Percentiles rank a stretch among this genome's conserved stretches.
Evolutionary conservation across 108 stramenopile species (phyloP).

Genomic region (Stephanodiscus triporus): DNA sequence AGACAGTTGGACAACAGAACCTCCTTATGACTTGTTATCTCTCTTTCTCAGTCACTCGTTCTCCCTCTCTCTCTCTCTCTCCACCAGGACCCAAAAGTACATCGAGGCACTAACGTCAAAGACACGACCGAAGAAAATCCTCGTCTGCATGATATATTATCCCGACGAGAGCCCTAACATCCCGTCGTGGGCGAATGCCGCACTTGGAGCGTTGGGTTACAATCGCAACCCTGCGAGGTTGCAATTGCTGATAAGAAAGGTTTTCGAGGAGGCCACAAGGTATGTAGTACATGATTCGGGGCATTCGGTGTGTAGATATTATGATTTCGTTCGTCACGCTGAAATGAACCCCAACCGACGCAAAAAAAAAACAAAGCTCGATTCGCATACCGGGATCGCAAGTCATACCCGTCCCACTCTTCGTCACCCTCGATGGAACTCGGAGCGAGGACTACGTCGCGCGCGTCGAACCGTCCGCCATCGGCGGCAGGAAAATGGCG

Average conservation of each 20-base stretch:
- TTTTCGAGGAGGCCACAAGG: conserved; percentile 75
- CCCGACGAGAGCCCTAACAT: conserved; percentile 74
- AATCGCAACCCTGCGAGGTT: conserved; percentile 69
- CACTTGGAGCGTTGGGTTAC: conserved; percentile 78
- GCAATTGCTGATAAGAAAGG: conserved; percentile 72
- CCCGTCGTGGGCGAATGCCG: conserved; percentile 83
- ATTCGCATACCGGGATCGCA: conserved; percentile 69
- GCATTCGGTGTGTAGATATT: background rate
- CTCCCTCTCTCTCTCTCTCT: conserved; percentile 3
- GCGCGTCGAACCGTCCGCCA: conserved; percentile 88
- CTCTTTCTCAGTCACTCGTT: conserved; percentile 1
- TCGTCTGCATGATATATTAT: conserved; percentile 93
- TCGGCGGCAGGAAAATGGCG: conserved; percentile 87
- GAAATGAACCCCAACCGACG: conserved; percentile 8
- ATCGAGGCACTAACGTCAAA: conserved; percentile 70
- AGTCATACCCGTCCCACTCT: conserved; percentile 84
- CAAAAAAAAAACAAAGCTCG: conserved; percentile 21
- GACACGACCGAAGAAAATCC: conserved; percentile 76
- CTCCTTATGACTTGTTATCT: background rate
- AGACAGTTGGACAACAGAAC: background rate
- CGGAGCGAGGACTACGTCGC: conserved; percentile 78
- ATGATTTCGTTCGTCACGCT: background rate
- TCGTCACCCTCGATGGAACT: conserved; percentile 79
- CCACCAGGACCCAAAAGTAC: conserved; percentile 60
- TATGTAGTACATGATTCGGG: background rate